Evolutionary conservation across 2,329 filamentous ascomycete species (phyloP).

Genomic region (Davidsoniella australis): DNA sequence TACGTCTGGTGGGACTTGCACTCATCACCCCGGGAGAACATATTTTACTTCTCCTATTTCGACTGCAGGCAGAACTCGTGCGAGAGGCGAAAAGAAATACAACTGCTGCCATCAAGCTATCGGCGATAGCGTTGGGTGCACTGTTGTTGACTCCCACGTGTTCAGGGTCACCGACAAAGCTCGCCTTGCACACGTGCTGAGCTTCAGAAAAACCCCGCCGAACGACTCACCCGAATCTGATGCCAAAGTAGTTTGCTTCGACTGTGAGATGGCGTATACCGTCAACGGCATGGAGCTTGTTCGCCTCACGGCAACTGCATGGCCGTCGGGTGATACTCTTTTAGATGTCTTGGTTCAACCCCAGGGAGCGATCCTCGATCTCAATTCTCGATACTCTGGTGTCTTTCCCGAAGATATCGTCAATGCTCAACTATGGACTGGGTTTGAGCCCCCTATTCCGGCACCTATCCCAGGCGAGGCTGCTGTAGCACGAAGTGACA

Average conservation of each 20-base stretch:
- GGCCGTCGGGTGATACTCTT: conserved; percentile 59
- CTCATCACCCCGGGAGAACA: conserved; percentile 60
- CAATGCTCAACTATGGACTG: conserved; percentile 42
- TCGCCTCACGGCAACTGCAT: conserved; percentile 72
- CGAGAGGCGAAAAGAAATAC: conserved; percentile 27
- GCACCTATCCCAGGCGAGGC: conserved; percentile 15
- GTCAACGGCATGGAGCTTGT: conserved; percentile 76
- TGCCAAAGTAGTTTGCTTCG: conserved; percentile 60
- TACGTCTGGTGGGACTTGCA: conserved; percentile 60
- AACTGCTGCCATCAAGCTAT: conserved; percentile 63
- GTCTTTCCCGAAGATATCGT: conserved; percentile 63
- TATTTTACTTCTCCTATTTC: conserved; percentile 39
- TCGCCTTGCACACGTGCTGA: conserved; percentile 58
- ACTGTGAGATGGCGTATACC: conserved; percentile 97
- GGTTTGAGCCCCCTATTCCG: conserved; percentile 17
- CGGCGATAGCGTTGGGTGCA: conserved; percentile 61
- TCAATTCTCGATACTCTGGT: conserved; percentile 86
- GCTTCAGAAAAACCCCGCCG: conserved; percentile 61
- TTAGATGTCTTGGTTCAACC: conserved; percentile 77
- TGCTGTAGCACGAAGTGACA: conserved; percentile 18
- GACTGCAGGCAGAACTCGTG: conserved; percentile 31
- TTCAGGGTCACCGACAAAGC: conserved; percentile 69
- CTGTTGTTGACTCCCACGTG: conserved; percentile 55
- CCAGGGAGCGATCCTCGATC: conserved; percentile 66
- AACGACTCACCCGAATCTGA: conserved; percentile 32